Evolutionary conservation across 768 basidiomycete genomes (phyloP), one percentile per base, ranked within the genome.

Genomic region (Psilocybe tampanensis): DNA sequence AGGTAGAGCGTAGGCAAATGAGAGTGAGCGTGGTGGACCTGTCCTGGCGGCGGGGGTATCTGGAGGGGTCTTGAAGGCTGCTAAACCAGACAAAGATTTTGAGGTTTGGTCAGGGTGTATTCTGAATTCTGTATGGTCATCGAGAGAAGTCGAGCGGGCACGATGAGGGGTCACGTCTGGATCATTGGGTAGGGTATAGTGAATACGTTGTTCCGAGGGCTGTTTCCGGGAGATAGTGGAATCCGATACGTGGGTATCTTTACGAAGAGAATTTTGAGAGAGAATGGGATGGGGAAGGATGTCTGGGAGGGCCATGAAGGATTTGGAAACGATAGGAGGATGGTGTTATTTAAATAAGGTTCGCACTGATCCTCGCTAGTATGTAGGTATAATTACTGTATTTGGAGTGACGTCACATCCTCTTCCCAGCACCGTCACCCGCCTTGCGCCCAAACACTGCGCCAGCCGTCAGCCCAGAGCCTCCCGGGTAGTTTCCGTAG

Each of bases 21-120:
- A 88, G 23, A 90, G 74, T 0, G 89, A 88, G 39, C 89, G 80
- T 3, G 89, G 90, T 29, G 89, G 88, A 12, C 89, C 90, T 3
- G 89, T 90, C 50, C 89, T 77, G 47, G 75, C 74, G 6, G 87
- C 82, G 22, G 90, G 89, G 0, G 86, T 85, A 47, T 76, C 64
- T 29, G 72, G 72, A 22, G 71, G 72, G 22, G 69, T 69, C 50
- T 49, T 64, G 60, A 65, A 69, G 36, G 67, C 65, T 24, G 69
- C 55, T n/a, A 65, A 52, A 56, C 60, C 68, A 11, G 58, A 60
- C 15, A 60, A 45, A 24, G 64, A 59, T 44, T 60, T 64, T 42
- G 51, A 58, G 33, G 59, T 59, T 18, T 63, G 59, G 13, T 62
- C 60, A 19, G 57, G 59, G 19, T 49, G 53, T 33, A 56, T 47